Evolutionary conservation across 1,284 basidiomycete species (phyloP).

Genomic region (Cystobasidium pallidum): DNA sequence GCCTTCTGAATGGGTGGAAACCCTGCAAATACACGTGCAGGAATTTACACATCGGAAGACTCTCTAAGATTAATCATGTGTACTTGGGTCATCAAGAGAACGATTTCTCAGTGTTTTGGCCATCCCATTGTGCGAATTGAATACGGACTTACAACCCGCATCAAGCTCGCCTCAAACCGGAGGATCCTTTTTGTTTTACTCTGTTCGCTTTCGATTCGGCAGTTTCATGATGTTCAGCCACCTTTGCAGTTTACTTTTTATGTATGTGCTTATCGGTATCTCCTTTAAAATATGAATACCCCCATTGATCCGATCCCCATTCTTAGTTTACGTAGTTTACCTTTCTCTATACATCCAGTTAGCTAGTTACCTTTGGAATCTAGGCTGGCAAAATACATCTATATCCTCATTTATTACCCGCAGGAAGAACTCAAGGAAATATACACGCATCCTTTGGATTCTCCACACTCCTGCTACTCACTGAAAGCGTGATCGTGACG

Average conservation of each 20-base stretch:
- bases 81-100: constrained; percentile 1
- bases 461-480: neutral
- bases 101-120: neutral
- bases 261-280: too few species aligned
- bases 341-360: neutral
- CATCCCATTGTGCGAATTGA: neutral
- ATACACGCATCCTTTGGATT: neutral
- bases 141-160: neutral
- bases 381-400: neutral
- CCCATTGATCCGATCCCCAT: neutral
- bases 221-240: too few species aligned
- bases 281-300: too few species aligned
- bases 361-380: too few species aligned
- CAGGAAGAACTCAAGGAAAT: neutral
- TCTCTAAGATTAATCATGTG: neutral
- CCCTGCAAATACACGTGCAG: neutral
- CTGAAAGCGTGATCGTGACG: neutral
- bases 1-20: neutral
- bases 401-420: neutral
- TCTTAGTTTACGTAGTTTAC: neutral
- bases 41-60: neutral
- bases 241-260: neutral
- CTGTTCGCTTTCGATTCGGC: too few species aligned
- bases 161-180: neutral
- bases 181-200: neutral